phyloP scores from a whole-genome alignment of 306 rosid species.

The Sphenostylis stenocarpa region DNA sequence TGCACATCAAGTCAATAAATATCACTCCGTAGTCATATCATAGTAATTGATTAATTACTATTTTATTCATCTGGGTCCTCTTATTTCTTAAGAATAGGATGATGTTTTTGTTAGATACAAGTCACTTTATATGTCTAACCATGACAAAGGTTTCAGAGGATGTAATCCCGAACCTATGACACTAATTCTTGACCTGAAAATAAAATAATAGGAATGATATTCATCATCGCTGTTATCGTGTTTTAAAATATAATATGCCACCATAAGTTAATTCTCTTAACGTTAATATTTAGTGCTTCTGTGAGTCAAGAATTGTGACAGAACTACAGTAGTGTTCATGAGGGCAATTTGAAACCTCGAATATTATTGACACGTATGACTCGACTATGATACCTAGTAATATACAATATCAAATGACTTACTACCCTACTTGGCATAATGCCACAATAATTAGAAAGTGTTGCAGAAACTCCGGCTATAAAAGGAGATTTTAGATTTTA shows the following conservation, averaged over 20 bases:
- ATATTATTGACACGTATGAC: not conserved
- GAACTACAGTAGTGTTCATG: too few relatives aligned
- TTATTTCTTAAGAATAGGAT: too few relatives aligned
- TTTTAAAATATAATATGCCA: too few relatives aligned
- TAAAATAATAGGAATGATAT: not conserved
- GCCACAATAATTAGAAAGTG: not conserved
- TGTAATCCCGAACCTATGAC: too few relatives aligned
- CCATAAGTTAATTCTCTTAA: too few relatives aligned
- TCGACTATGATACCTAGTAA: not conserved
- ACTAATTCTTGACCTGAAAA: not conserved
- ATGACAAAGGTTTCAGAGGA: too few relatives aligned
- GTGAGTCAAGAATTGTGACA: not conserved
- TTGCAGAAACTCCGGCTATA: not conserved
- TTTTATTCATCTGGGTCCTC: too few relatives aligned
- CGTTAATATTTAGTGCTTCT: too few relatives aligned
- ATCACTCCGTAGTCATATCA: not conserved
- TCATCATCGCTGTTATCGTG: not conserved
- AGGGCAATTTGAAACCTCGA: too few relatives aligned
- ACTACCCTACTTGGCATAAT: not conserved
- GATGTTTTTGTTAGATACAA: not conserved
- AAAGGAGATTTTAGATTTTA: not conserved
- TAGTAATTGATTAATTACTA: too few relatives aligned
- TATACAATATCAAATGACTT: not conserved
- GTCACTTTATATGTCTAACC: not conserved
- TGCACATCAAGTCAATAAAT: not conserved